Base-by-base conservation (phyloP, 331 rosid species). In the Telfairia occidentalis region DNA sequence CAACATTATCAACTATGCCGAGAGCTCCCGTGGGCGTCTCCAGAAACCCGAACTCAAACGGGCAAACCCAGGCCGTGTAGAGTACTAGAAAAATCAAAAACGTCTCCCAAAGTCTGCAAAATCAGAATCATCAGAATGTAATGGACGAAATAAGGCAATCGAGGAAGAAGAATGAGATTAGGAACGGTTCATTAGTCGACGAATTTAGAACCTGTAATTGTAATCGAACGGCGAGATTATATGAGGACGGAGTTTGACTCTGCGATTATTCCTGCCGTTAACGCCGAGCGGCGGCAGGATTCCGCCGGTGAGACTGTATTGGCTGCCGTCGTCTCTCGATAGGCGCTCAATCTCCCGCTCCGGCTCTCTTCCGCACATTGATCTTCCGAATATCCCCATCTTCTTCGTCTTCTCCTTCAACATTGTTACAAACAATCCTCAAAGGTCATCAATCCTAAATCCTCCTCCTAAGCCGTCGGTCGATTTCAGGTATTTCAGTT, bases 21-120 rank as follows among this genome's bases (percentile, higher is more conserved):
- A 87, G 76, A 53, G 37, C 5, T 16, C 71, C 76, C 37, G 0
- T 26, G 1, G 89, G 80, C 13, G 73, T 40, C n/a, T 29, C 43
- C 1, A 93, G 64, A 74, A 93, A 93, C n/a, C 96, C 98, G 18
- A 93, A 82, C 65, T 93, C 98, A 79, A 90, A 93, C 0, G 96
- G 98, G 3, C 83, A 84, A 28, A 80, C 90, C 90, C 96, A 93
- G 11, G 97, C 91, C 13, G 92, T 85, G 86, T 93, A 93, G 82
- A 86, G 80, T 26, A 93, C 96, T 12, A 89, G 76, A 4, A 81
- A 0, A 16, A 85, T 78, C 73, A 90, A 77, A 81, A 86, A 87
- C 3, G 77, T 46, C 61, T 90, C 81, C 96, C 97, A 93, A 5
- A 16, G 0, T 46, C 96, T 89, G 83, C 83, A 86, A 13, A 76